These are phyloP conservation scores for Diaporthe helianthi DNA, from an alignment of 2,329 filamentous ascomycete genomes.

Conservation along the genomic window DNA sequence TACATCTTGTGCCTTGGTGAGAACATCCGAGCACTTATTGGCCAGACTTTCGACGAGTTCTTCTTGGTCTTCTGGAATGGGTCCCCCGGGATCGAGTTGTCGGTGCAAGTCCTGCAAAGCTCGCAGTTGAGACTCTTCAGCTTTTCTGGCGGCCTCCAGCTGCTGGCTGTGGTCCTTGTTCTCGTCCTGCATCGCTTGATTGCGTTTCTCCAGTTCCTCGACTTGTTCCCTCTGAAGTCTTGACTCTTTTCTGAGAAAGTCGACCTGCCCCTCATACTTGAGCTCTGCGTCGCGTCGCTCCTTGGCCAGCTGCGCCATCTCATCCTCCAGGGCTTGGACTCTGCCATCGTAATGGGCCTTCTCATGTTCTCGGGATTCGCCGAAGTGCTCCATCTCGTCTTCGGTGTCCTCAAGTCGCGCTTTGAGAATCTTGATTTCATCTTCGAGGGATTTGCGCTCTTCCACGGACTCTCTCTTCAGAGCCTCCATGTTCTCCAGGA, in stretches of 20 bases:
- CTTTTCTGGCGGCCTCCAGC: conserved; percentile 58
- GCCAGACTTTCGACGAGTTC: conserved; percentile 68
- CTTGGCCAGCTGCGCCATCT: conserved; percentile 70
- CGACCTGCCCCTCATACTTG: conserved; percentile 67
- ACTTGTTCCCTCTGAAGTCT: conserved; percentile 66
- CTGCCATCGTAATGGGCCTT: conserved; percentile 73
- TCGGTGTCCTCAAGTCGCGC: conserved; percentile 85
- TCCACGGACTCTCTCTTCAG: conserved; percentile 86
- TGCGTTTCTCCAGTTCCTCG: conserved; percentile 63
- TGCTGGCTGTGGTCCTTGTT: conserved; percentile 58
- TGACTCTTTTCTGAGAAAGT: conserved; percentile 67
- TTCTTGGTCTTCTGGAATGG: conserved; percentile 61
- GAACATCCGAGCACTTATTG: conserved; percentile 62
- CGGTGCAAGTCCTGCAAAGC: conserved; percentile 65
- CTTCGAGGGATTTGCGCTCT: conserved; percentile 83
- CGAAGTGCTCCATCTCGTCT: conserved; percentile 86
- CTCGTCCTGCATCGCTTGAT: conserved; percentile 63
- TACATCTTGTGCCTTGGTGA: conserved; percentile 65
- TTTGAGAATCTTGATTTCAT: conserved; percentile 79
- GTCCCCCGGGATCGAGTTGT: conserved; percentile 61
- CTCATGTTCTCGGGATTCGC: conserved; percentile 84
- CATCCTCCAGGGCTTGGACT: conserved; percentile 71
- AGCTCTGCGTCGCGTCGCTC: conserved; percentile 64
- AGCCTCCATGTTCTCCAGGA: conserved; percentile 93
- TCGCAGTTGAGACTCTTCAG: conserved; percentile 57